These are phyloP conservation scores for Fusarium globosum DNA, from an alignment of 2,329 filamentous ascomycete genomes.

Conservation along the genomic window DNA sequence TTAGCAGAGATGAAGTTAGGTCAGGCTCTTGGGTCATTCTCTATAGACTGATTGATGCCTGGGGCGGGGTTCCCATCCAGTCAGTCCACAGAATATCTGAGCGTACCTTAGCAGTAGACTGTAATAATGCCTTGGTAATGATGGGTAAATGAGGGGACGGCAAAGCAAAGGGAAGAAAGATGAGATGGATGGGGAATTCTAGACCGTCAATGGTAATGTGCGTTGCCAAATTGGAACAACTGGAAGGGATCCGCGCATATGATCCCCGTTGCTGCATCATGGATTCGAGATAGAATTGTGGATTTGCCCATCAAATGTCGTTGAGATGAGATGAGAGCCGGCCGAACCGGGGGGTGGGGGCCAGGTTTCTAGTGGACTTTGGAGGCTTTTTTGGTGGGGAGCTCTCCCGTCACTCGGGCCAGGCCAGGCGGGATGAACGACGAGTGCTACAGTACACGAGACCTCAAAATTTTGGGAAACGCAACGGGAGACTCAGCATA, in stretches of 20 bases:
- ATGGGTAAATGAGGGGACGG: neutral
- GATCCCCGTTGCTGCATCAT: slow-evolving; percentile 15
- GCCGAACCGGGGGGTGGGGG: slow-evolving; percentile 17
- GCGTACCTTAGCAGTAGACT: neutral
- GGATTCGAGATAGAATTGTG: slow-evolving; percentile 28
- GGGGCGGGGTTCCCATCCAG: slow-evolving; percentile 20
- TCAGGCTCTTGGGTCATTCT: slow-evolving; percentile 2
- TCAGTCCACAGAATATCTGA: neutral
- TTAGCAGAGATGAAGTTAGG: neutral
- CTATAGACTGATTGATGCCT: slow-evolving; percentile 34
- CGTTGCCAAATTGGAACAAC: slow-evolving; percentile 14
- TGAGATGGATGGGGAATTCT: neutral
- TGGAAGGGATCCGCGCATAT: slow-evolving; percentile 27
- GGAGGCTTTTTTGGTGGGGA: slow-evolving; percentile 10
- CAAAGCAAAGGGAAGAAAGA: neutral
- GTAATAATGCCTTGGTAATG: slow-evolving; percentile 4
- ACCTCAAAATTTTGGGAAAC: neutral
- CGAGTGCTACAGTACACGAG: neutral
- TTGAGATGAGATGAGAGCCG: slow-evolving; percentile 5
- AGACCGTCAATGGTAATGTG: slow-evolving; percentile 7
- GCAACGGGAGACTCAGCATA: neutral
- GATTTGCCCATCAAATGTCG: neutral
- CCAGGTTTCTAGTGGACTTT: neutral
- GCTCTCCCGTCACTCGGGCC: slow-evolving; percentile 14
- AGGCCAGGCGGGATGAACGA: neutral